phyloP scores from a whole-genome alignment of 2,329 filamentous ascomycete species.

The Colletotrichum caudatum region DNA sequence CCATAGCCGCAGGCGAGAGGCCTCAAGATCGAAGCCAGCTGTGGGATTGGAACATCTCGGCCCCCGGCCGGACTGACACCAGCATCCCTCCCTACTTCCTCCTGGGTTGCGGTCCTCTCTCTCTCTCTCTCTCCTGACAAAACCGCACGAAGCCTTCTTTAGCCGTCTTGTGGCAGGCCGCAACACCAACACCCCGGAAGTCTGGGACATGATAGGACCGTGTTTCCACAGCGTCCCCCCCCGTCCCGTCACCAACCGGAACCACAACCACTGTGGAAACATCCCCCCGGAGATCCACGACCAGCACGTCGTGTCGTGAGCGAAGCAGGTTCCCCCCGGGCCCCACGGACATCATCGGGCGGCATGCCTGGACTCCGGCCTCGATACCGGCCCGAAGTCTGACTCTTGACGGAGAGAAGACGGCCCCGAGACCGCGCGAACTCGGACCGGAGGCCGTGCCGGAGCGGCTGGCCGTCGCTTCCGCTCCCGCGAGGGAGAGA shows the following conservation, averaged over 20 bases:
- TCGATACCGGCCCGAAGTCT: not conserved
- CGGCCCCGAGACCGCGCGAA: not conserved
- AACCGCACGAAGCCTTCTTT: not conserved
- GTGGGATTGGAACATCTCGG: not conserved
- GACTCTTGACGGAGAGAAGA: not conserved
- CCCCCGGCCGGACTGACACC: not conserved
- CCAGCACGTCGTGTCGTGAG: not conserved
- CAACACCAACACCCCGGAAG: not conserved
- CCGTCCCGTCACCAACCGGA: too few relatives aligned
- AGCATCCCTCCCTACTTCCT: not conserved
- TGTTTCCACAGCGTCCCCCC: not conserved
- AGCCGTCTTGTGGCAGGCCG: not conserved
- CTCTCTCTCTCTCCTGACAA: not conserved
- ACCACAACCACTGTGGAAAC: too few relatives aligned
- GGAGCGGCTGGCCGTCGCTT: not conserved
- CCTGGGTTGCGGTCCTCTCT: not conserved
- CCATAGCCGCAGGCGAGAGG: not conserved
- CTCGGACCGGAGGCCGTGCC: not conserved
- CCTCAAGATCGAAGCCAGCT: not conserved
- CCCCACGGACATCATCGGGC: not conserved
- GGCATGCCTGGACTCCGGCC: not conserved
- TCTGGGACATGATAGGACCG: not conserved
- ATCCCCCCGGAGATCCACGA: not conserved
- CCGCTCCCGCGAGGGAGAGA: not conserved
- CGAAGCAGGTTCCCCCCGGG: not conserved